A percentile compares a stretch with the other conserved stretches of the same genome.
Evolutionary conservation across 176 grass and related monocot species (phyloP).

Genomic region (Rhynchospora pubera): DNA sequence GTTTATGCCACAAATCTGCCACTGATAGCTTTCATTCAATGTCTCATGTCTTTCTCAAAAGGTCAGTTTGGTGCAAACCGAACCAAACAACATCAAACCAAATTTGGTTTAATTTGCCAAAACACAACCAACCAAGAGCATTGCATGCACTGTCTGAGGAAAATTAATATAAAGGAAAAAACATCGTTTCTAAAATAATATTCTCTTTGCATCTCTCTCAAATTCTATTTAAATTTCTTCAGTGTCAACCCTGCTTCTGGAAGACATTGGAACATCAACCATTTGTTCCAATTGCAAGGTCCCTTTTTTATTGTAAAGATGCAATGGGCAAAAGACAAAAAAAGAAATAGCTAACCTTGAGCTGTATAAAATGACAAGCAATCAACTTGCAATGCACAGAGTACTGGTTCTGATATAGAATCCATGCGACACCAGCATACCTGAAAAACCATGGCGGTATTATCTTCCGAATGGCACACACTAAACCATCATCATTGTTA

Average conservation of each 20-base stretch:
- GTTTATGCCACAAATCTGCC: not conserved
- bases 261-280: not conserved
- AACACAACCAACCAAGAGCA: not conserved
- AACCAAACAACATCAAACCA: constrained; percentile 6
- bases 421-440: constrained; percentile 89
- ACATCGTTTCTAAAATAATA: not conserved
- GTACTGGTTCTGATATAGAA: constrained; percentile 60
- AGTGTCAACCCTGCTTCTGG: not conserved
- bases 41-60: not conserved
- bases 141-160: not conserved
- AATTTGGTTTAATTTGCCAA: not conserved
- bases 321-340: not conserved
- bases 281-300: not conserved
- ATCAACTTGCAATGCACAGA: constrained; percentile 82
- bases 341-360: constrained; percentile 7
- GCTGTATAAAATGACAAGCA: constrained; percentile 76
- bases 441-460: constrained; percentile 33
- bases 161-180: not conserved
- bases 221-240: not conserved
- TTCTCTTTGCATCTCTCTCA: not conserved
- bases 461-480: not conserved
- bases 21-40: not conserved
- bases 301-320: not conserved
- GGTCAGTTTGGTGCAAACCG: not conserved
- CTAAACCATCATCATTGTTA: not conserved